Percentiles rank a stretch among this genome's conserved stretches.
Evolutionary conservation across 148 eudicot genomes (phyloP).

Genomic region (Chenopodium suecicum): DNA sequence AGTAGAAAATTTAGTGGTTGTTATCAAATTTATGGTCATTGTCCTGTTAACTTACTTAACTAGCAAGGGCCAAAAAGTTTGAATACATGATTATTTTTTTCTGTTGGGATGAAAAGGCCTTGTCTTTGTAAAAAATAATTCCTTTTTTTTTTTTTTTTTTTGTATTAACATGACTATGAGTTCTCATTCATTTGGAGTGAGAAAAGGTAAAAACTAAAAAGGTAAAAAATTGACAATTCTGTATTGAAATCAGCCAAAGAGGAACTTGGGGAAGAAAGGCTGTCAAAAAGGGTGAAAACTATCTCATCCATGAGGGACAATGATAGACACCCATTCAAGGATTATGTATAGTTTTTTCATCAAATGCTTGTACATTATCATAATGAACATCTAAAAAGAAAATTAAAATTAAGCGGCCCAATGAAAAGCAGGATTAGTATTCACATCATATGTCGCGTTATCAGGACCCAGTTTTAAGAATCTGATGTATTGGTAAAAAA

Average conservation of each 20-base stretch:
- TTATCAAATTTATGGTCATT: conserved; percentile 24
- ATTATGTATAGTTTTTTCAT: conserved; percentile 12
- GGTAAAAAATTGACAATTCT: conserved; percentile 22
- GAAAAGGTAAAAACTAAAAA: neutral
- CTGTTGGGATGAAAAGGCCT: conserved; percentile 22
- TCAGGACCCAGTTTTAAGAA: neutral
- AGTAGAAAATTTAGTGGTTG: conserved; percentile 21
- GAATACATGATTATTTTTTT: conserved; percentile 5
- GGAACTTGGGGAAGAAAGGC: conserved; percentile 17
- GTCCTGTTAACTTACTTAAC: conserved; percentile 29
- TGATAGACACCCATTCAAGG: conserved; percentile 38
- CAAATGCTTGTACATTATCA: conserved; percentile 10
- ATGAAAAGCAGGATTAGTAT: conserved; percentile 15
- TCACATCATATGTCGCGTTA: neutral
- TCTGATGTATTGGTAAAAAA: no score
- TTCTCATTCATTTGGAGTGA: neutral
- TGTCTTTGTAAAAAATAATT: conserved; percentile 18
- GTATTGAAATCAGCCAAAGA: neutral
- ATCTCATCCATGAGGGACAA: conserved; percentile 33
- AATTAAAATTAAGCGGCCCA: neutral
- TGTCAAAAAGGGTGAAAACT: conserved; percentile 43
- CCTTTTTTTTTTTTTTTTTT: neutral
- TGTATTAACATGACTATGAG: neutral
- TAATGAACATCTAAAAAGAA: neutral
- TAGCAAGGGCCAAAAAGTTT: conserved; percentile 23